phyloP scores from a whole-genome alignment of 306 rosid species.

The Cajanus cajan region DNA sequence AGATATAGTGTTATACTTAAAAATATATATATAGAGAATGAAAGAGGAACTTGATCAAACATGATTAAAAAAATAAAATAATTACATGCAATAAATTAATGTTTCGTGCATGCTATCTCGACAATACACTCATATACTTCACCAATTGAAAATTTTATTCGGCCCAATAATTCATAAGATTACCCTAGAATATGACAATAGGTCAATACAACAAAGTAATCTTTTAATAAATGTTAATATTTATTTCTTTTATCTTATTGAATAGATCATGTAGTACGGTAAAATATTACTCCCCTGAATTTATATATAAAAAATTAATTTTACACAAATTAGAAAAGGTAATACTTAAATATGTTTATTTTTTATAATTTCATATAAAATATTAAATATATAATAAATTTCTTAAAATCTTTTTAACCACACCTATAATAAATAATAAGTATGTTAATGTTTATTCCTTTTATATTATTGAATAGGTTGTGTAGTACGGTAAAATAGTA shows the following conservation, averaged over 20 bases:
- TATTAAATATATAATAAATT: too few relatives aligned
- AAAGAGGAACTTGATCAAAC: background rate
- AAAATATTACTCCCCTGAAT: too few relatives aligned
- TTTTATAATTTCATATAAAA: too few relatives aligned
- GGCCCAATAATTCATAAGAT: background rate
- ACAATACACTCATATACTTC: background rate
- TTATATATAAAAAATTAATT: too few relatives aligned
- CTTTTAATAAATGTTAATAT: too few relatives aligned
- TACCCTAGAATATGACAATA: background rate
- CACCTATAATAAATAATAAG: too few relatives aligned
- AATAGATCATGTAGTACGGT: background rate
- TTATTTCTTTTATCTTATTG: background rate
- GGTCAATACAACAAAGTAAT: background rate
- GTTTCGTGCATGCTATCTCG: background rate
- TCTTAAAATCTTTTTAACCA: too few relatives aligned
- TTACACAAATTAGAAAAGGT: too few relatives aligned
- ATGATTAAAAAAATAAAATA: background rate
- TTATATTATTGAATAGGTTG: background rate
- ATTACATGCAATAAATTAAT: background rate
- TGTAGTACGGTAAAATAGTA: background rate
- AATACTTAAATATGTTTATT: too few relatives aligned
- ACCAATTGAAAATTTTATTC: background rate
- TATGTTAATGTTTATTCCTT: background rate
- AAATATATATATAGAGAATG: background rate
- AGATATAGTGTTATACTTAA: background rate